Evolutionary conservation across 495 filamentous ascomycete genomes (phyloP).

Genomic region (Neurospora pannonica): DNA sequence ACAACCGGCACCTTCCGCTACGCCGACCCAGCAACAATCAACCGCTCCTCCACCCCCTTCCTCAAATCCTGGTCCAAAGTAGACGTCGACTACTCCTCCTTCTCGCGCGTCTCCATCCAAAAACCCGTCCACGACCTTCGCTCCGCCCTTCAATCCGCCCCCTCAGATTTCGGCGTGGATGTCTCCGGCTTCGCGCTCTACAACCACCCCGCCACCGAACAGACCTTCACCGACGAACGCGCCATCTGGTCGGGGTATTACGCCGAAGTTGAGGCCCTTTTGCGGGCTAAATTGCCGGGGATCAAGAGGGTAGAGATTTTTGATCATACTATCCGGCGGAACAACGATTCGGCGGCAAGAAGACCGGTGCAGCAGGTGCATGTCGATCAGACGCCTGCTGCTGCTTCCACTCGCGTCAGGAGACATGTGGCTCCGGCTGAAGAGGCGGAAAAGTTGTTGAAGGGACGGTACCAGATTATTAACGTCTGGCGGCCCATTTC

Average conservation of each 20-base stretch:
- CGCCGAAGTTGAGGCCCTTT: slow-evolving; percentile 62
- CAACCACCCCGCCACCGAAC: too few relatives aligned
- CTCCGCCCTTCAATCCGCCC: background rate
- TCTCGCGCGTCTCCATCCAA: slow-evolving; percentile 8
- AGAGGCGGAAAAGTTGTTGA: slow-evolving; percentile 47
- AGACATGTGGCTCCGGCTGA: slow-evolving; percentile 45
- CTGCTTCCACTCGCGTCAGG: slow-evolving; percentile 53
- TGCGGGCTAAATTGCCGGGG: slow-evolving; percentile 51
- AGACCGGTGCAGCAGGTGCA: slow-evolving; percentile 65
- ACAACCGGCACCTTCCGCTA: slow-evolving; percentile 21
- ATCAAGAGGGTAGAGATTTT: slow-evolving; percentile 61
- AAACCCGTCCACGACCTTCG: background rate
- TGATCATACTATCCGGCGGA: slow-evolving; percentile 76
- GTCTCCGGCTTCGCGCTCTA: slow-evolving; percentile 32
- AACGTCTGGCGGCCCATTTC: slow-evolving; percentile 76
- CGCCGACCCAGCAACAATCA: slow-evolving; percentile 15
- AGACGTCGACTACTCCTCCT: slow-evolving; percentile 24
- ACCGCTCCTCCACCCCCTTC: slow-evolving; percentile 10
- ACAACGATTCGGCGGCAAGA: slow-evolving; percentile 40
- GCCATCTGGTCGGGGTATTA: slow-evolving; percentile 62
- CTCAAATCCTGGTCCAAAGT: slow-evolving; percentile 33
- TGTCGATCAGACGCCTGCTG: slow-evolving; percentile 68
- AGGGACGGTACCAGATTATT: slow-evolving; percentile 63
- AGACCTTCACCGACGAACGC: slow-evolving; percentile 54
- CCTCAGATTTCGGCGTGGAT: slow-evolving; percentile 24